Conservation (phyloP, 768 basidiomycete genomes). For the Galerina marginata region DNA sequence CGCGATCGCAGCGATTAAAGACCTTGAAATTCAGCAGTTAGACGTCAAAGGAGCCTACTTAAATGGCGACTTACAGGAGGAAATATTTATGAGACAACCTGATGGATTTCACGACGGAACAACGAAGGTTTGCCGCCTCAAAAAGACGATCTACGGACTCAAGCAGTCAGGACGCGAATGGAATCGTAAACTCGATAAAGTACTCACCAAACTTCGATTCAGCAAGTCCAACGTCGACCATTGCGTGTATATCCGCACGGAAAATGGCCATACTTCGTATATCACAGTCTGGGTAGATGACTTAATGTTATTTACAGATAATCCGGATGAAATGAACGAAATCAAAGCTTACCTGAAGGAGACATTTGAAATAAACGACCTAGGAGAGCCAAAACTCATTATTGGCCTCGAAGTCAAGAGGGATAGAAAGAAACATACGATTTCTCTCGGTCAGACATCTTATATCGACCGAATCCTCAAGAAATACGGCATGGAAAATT, state of each 20-base stretch:
- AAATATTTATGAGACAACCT: conserved; percentile 30
- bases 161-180: conserved; percentile 32
- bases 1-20: conserved; percentile 37
- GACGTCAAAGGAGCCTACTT: conserved; percentile 48
- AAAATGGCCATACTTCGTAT: background rate
- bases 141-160: conserved; percentile 41
- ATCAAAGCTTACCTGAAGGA: conserved; percentile 27
- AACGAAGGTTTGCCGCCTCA: conserved; percentile 25
- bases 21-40: conserved; percentile 42
- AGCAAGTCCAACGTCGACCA: conserved; percentile 10
- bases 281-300: conserved; percentile 19
- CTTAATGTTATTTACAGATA: conserved; percentile 13
- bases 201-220: conserved; percentile 11
- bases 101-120: conserved; percentile 34
- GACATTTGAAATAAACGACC: conserved; percentile 35
- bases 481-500: conserved; percentile 22
- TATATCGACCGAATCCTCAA: conserved; percentile 34
- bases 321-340: conserved; percentile 13
- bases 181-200: conserved; percentile 19
- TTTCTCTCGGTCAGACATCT: conserved; percentile 32
- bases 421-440: conserved; percentile 17
- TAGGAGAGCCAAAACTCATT: conserved; percentile 30
- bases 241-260: conserved; percentile 18
- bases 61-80: conserved; percentile 17
- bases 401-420: conserved; percentile 36